Evolutionary conservation across 2,329 filamentous ascomycete species (phyloP), one percentile per base, ranked within the genome.

Genomic region (Stachybotrys chlorohalonatus): DNA sequence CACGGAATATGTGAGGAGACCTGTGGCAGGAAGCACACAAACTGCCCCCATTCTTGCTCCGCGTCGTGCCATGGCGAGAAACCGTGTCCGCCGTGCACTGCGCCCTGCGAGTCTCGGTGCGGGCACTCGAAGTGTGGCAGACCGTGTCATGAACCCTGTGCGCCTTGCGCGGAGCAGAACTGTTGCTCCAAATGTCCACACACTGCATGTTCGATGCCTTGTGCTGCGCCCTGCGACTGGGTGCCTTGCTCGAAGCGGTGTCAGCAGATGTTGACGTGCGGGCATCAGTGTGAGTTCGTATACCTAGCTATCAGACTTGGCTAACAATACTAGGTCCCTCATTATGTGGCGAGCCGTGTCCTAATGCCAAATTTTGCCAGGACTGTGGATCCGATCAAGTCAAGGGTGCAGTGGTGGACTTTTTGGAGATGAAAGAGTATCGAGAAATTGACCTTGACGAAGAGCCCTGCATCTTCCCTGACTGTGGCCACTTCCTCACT

Each of bases 141-240:
- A 54, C 64, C 63, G 6, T 89, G 85, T 62, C 65, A 71, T 30
- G 78, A 88, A 60, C 77, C 83, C 1, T 89, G 85, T 60, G 64
- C 70, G 2, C 84, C 84, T 0, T 88, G 85, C 59, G 77, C 78
- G 0, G 78, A 83, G 57, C 66, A 68, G 17, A 58, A 63, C 1
- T 88, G 84, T 58, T 66, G 73, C 0, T 85, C 79, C 36, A 61
- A 61, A 4, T 87, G 84, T 57, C 72, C 73, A 7, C 85, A 88
- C 60, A 62, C 68, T 42, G 69, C 60, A 2, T 80, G 76, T 53
- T 66, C 66, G 0, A 74, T 83, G 73, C 81, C 81, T 3, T 89
- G 86, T 57, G 83, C 83, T 0, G 85, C 80, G 0, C 85, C 86
- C 0, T 90, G 86, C 63, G 73, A 87, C 58, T 78, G 82, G 68